These are phyloP conservation scores for Stromatinia cepivora DNA, from an alignment of 2,329 filamentous ascomycete genomes.

Conservation along the genomic window DNA sequence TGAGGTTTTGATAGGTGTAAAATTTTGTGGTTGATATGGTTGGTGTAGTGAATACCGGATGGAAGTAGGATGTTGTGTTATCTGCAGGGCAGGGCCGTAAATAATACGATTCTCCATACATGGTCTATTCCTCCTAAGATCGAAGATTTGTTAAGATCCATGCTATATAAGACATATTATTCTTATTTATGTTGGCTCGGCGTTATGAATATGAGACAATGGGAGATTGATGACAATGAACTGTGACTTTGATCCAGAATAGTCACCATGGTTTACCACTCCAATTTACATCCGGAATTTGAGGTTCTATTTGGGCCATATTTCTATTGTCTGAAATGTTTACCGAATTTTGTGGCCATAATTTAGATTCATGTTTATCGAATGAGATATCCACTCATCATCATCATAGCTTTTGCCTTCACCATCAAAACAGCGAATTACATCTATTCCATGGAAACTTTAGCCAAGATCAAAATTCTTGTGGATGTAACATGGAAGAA, in stretches of 20 bases:
- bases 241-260: fast-evolving
- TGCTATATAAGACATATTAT: background rate
- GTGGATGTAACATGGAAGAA: too few relatives aligned
- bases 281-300: background rate
- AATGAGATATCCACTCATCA: background rate
- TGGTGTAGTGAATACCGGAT: background rate
- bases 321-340: background rate
- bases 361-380: background rate
- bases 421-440: too few relatives aligned
- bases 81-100: too few relatives aligned
- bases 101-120: background rate
- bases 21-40: too few relatives aligned
- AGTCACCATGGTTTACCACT: background rate
- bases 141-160: background rate
- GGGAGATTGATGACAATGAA: background rate
- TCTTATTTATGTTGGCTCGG: background rate
- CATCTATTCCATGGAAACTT: too few relatives aligned
- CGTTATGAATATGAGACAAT: background rate
- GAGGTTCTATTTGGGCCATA: background rate
- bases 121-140: background rate
- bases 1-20: too few relatives aligned
- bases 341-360: background rate
- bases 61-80: too few relatives aligned
- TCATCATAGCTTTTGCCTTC: background rate
- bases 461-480: too few relatives aligned